Evolutionary conservation across 495 filamentous ascomycete genomes (phyloP).

Genomic region (Astrothelium macrocarpum): DNA sequence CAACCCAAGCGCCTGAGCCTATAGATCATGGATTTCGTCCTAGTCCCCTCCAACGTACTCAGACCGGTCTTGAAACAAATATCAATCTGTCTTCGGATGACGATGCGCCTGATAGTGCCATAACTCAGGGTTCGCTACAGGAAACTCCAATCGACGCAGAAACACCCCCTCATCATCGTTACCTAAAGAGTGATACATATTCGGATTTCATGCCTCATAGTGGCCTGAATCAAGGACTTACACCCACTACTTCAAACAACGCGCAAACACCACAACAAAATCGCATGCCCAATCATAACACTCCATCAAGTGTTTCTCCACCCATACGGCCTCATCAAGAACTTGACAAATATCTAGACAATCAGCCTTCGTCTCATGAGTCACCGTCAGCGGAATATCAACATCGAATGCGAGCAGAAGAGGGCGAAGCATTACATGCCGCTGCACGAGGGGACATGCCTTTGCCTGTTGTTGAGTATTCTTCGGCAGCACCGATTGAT

Average conservation of each 20-base stretch:
- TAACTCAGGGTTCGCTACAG: neutral
- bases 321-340: slow-evolving; percentile 5
- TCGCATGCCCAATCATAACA: slow-evolving; percentile 2
- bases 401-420: slow-evolving; percentile 63
- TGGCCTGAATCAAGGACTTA: neutral
- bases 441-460: neutral
- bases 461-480: neutral
- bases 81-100: neutral
- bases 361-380: slow-evolving; percentile 15
- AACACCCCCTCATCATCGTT: neutral
- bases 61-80: neutral
- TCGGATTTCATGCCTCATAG: neutral
- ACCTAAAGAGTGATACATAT: neutral
- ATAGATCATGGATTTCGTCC: neutral
- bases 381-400: slow-evolving; percentile 48
- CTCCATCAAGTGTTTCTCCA: neutral
- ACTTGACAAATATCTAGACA: slow-evolving; percentile 13
- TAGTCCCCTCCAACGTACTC: neutral
- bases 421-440: slow-evolving; percentile 57
- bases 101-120: neutral
- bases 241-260: neutral
- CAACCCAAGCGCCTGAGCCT: neutral
- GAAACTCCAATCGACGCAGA: slow-evolving; percentile 1
- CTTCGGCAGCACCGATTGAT: neutral
- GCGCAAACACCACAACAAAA: slow-evolving; percentile 15